phyloP scores from a whole-genome alignment of 2,329 filamentous ascomycete species.

The Aspergillus bombycis region DNA sequence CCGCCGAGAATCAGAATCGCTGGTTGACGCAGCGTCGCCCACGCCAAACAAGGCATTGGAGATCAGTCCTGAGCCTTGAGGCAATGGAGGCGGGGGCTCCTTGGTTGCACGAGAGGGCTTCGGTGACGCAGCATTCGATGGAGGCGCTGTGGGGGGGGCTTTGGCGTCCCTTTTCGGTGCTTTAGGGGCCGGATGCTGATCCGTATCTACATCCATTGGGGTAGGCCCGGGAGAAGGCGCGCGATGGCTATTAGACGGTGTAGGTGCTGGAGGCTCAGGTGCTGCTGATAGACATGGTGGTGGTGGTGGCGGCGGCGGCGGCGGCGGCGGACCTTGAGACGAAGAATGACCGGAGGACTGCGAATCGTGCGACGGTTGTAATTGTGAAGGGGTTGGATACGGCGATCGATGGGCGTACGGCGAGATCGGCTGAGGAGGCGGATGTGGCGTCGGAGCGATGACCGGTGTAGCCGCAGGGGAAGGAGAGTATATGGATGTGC shows the following conservation, averaged over 20 bases:
- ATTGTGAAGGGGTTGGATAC: conserved; percentile 28
- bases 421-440: conserved; percentile 27
- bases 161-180: conserved; percentile 43
- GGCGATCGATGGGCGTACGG: conserved; percentile 29
- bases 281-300: background rate
- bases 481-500: conserved; percentile 26
- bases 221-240: conserved; percentile 26
- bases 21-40: conserved; percentile 44
- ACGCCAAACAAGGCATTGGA: conserved; percentile 64
- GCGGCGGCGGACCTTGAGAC: conserved; percentile 15
- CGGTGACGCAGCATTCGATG: conserved; percentile 57
- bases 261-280: conserved; percentile 11
- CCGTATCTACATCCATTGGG: conserved; percentile 41
- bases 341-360: conserved; percentile 18
- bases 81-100: conserved; percentile 58
- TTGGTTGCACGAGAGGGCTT: conserved; percentile 58
- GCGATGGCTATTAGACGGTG: conserved; percentile 20
- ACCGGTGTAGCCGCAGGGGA: conserved; percentile 29
- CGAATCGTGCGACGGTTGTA: conserved; percentile 24
- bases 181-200: conserved; percentile 31
- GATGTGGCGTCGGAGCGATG: conserved; percentile 28
- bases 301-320: too few relatives aligned
- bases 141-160: conserved; percentile 50
- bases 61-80: conserved; percentile 66
- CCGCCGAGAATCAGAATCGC: conserved; percentile 44